Evolutionary conservation across 2,329 filamentous ascomycete species (phyloP), one percentile per base, ranked within the genome.

Genomic region (Aspergillus calidoustus): DNA sequence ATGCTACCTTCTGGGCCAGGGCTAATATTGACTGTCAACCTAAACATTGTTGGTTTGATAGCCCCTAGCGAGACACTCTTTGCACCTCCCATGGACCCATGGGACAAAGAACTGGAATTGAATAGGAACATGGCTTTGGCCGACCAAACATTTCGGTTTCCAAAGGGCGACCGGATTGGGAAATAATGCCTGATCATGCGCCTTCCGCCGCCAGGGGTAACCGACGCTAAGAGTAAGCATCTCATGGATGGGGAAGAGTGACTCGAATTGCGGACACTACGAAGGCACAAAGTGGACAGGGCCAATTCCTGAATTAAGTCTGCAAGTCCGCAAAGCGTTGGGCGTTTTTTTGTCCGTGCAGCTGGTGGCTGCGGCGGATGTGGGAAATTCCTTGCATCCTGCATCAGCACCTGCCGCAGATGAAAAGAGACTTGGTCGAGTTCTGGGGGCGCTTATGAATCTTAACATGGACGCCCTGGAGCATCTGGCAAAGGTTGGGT

Each of bases 331-430:
- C 11, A 41, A 38, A 38, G 31, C 9, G 6, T 38, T 38, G 31
- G 6, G 19, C 19, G 31, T 38, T 38, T 23, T 47, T 55, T 22
- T 55, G 58, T 61, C 61, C 64, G 63, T 64, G 59, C 63, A 64
- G 38, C 57, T 57, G 61, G 59, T 66, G 64, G 64, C 60, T 63
- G 59, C 57, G 53, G 59, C 59, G 57, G 47, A 59, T 64, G 59
- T 62, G 50, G 53, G 48, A 59, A 62, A 54, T 66, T 63, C 65
- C 68, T 69, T 70, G 67, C 68, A 60, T 66, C 63, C 25, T 67
- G 63, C 63, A 67, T 53, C 57, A 48, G 44, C 51, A 55, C 58
- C 51, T 56, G 50, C 38, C 31, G 34, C 34, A 46, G 41, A 38
- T 46, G 43, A 48, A 57, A 22, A 58, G 60, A 23, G 34, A 34